Evolutionary conservation across 768 basidiomycete genomes (phyloP).

Genomic region (Boletus patriciae): DNA sequence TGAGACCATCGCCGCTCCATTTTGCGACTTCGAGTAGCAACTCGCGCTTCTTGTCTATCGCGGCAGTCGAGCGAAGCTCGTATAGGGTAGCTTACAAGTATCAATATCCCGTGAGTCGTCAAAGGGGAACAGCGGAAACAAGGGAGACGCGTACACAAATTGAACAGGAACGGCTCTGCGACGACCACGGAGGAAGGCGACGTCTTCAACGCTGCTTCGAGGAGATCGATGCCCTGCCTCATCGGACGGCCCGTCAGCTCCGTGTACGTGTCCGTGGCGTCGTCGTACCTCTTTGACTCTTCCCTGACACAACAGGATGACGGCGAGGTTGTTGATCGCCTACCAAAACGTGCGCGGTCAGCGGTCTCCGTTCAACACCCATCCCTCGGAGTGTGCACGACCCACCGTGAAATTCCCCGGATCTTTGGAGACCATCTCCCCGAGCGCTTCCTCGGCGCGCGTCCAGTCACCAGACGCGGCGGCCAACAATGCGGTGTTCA

Average conservation of each 20-base stretch:
- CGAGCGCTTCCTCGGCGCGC: conserved; percentile 47
- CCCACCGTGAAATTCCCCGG: conserved; percentile 58
- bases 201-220: conserved; percentile 59
- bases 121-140: not conserved
- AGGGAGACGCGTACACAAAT: conserved; percentile 58
- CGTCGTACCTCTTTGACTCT: conserved; percentile 62
- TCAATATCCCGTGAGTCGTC: not conserved
- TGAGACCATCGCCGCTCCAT: conserved; percentile 85
- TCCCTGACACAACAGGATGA: conserved; percentile 69
- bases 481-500: conserved; percentile 68
- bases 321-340: conserved; percentile 79
- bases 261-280: no score
- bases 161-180: conserved; percentile 83
- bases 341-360: conserved; percentile 17
- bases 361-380: no score
- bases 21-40: conserved; percentile 75
- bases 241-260: not conserved
- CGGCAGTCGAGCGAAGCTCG: conserved; percentile 71
- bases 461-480: conserved; percentile 72
- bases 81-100: conserved; percentile 64
- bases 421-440: conserved; percentile 47
- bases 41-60: conserved; percentile 73
- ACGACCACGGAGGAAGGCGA: conserved; percentile 73
- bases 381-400: not conserved
- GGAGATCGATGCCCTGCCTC: conserved; percentile 63